Evolutionary conservation across 225 moss, liverwort and hornwort species (phyloP), one percentile per base, ranked within the genome.

Genomic region (Anthoceros angustus): DNA sequence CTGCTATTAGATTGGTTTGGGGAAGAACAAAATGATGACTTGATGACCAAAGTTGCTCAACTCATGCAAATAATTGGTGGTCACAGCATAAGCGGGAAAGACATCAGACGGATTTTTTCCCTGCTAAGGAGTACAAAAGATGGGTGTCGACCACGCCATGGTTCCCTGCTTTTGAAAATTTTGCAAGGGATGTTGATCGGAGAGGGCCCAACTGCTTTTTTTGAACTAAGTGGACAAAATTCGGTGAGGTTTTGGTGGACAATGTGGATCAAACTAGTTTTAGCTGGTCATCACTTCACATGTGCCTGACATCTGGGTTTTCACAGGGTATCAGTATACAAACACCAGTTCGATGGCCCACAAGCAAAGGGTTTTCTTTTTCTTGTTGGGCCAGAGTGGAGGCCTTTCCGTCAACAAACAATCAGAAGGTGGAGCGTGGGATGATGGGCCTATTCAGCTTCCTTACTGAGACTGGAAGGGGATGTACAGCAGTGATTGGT

Each of bases 1-100:
- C 73, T 88, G 73, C 76, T 88, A 43, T 81, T 88, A 73, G 83
- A 88, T 64, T 88, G 87, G 86, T 88, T 88, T 81, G 83, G 83
- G 20, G 75, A 73, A 73, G 87, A 83, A 61, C 76, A 74, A 62
- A 74, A 81, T 76, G 81, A 83, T 70, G 60, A 73, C 24, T 38
- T 86, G 64, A 74, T 83, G 23, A 80, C 85, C 39, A 86, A 86
- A 74, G 71, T 88, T 26, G 87, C 80, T 63, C 80, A 78, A 69
- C 79, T 88, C 16, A 82, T 88, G 83, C 83, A 83, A 83, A 88
- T 86, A 77, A 77, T 88, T 14, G 87, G 87, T 49, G 86, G 87
- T 25, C 86, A 88, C 64, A 88, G 87, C 71, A 86, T 86, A 71
- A 88, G 85, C 73, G 87, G 87, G 72, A 88, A 86, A 77, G 87